Evolutionary conservation across 495 filamentous ascomycete genomes (phyloP).

Genomic region (Stereocaulon alpinum): DNA sequence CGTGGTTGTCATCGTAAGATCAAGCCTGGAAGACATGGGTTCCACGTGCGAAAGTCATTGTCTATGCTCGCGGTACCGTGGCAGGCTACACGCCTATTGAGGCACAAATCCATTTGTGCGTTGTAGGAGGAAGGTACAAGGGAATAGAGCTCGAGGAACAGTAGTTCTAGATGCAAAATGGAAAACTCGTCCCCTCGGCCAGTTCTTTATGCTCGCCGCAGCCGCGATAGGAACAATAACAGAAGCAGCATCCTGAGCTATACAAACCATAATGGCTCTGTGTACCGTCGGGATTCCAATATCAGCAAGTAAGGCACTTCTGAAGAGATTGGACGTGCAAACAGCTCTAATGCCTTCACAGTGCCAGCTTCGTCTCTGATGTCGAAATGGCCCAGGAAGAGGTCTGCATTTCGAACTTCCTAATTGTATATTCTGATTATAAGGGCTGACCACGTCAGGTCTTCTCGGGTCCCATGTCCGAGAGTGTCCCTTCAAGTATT

Average conservation of each 20-base stretch:
- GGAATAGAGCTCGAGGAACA: not conserved
- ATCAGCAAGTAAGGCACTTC: conserved; percentile 51
- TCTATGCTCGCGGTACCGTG: not conserved
- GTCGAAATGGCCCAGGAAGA: conserved; percentile 99
- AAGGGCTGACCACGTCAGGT: conserved; percentile 43
- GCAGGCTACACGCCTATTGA: not conserved
- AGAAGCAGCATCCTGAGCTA: conserved; percentile 5
- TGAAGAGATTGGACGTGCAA: not conserved
- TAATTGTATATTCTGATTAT: conserved; percentile 1
- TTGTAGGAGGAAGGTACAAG: not conserved
- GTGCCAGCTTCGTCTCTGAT: conserved; percentile 74
- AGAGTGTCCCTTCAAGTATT: conserved; percentile 84
- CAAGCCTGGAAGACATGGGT: too few relatives aligned
- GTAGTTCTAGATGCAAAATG: not conserved
- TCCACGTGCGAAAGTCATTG: not conserved
- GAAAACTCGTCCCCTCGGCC: not conserved
- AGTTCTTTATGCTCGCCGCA: conserved; percentile 3
- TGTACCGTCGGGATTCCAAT: conserved; percentile 53
- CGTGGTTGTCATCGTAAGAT: too few relatives aligned
- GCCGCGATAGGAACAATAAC: conserved; percentile 6
- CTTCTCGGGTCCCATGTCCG: conserved; percentile 86
- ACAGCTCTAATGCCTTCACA: conserved; percentile 18
- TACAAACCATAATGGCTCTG: conserved; percentile 5
- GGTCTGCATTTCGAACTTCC: conserved; percentile 35
- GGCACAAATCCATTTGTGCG: not conserved